A percentile compares a stretch with the other conserved stretches of the same genome.
Evolutionary conservation across 805 yeast genomes (phyloP).

Genomic region (Starmerella floris): DNA sequence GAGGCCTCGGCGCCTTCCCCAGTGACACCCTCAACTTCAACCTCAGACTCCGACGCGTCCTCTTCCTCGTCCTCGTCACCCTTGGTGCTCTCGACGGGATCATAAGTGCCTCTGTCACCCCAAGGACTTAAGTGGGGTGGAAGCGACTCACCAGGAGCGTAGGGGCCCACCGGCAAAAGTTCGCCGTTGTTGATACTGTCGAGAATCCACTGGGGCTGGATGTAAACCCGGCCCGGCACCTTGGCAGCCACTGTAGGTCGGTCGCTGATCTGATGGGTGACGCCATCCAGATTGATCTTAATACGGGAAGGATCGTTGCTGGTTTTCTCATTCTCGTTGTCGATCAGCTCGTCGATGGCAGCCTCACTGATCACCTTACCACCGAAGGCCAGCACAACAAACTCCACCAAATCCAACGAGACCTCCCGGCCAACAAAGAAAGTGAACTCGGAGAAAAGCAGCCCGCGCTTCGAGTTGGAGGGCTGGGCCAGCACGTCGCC

Average conservation of each 20-base stretch:
- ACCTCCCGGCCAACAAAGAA: slow-evolving; percentile 93
- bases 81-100: slow-evolving; percentile 42
- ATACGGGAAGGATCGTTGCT: slow-evolving; percentile 28
- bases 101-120: slow-evolving; percentile 89
- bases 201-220: slow-evolving; percentile 97
- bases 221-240: slow-evolving; percentile 81
- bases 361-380: slow-evolving; percentile 79
- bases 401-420: slow-evolving; percentile 79
- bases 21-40: slow-evolving; percentile 34
- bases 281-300: slow-evolving; percentile 44
- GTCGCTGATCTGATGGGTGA: slow-evolving; percentile 91
- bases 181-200: slow-evolving; percentile 72
- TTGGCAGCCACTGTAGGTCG: slow-evolving; percentile 68
- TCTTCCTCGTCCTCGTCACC: slow-evolving; percentile 25
- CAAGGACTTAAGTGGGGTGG: slow-evolving; percentile 98
- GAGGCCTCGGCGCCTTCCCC: slow-evolving; percentile 40
- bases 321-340: slow-evolving; percentile 34
- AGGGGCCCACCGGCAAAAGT: slow-evolving; percentile 61
- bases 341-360: slow-evolving; percentile 60
- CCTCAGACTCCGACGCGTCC: slow-evolving; percentile 24
- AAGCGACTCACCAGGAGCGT: slow-evolving; percentile 86
- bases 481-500: slow-evolving; percentile 63
- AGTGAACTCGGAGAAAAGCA: slow-evolving; percentile 55
- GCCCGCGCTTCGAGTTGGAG: slow-evolving; percentile 7
- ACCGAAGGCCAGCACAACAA: slow-evolving; percentile 72